phyloP scores from a whole-genome alignment of 2,329 filamentous ascomycete species.

The Aspergillus eucalypticola region DNA sequence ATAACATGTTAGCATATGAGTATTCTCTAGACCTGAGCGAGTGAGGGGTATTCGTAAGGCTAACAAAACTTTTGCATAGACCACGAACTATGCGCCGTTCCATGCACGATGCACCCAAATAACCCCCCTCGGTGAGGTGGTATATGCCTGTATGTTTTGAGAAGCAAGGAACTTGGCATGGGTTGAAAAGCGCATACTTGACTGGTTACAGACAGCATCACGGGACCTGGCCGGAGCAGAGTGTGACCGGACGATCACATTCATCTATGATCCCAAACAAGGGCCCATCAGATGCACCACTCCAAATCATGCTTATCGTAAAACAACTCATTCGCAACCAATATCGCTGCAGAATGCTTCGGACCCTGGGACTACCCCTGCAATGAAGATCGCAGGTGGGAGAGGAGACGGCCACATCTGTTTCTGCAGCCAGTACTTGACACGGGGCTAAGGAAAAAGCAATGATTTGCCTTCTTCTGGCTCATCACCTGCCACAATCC shows the following conservation, averaged over 20 bases:
- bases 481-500: background rate
- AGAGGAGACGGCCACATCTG: background rate
- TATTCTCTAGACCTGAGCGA: background rate
- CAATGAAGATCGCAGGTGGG: background rate
- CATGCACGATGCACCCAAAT: background rate
- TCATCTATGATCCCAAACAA: background rate
- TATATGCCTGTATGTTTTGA: background rate
- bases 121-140: background rate
- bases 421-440: background rate
- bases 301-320: constrained; percentile 8
- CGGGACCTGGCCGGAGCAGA: background rate
- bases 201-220: background rate
- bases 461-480: background rate
- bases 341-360: background rate
- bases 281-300: background rate
- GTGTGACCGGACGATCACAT: constrained; percentile 8
- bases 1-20: background rate
- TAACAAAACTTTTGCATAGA: background rate
- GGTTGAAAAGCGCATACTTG: background rate
- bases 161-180: background rate
- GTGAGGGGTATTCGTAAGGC: background rate
- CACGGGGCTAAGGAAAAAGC: constrained; percentile 1
- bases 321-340: background rate
- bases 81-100: background rate
- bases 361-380: background rate